Conservation (phyloP, 2,329 filamentous ascomycete genomes). For the Penicillium sp. region DNA sequence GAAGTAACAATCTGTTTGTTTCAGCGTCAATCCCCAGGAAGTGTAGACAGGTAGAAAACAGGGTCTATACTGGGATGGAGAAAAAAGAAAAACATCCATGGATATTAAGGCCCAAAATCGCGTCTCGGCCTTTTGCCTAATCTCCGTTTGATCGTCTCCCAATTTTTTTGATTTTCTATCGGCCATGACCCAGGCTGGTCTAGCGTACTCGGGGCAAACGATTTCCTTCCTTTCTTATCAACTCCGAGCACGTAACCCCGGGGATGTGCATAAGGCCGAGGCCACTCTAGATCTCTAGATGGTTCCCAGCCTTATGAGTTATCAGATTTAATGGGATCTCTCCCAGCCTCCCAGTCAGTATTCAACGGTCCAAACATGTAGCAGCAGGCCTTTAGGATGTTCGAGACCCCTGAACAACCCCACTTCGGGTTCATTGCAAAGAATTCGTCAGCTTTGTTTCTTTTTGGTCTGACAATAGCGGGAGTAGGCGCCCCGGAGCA, state of each 20-base stretch:
- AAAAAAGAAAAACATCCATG: not conserved
- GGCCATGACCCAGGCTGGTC: not conserved
- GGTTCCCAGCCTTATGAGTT: not conserved
- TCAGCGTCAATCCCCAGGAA: not conserved
- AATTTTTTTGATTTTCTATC: not conserved
- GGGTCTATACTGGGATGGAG: not conserved
- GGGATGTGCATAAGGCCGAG: not conserved
- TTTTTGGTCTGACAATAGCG: not conserved
- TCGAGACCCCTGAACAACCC: not conserved
- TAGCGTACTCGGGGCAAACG: not conserved
- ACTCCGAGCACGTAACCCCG: conserved; percentile 2
- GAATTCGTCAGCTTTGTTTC: not conserved
- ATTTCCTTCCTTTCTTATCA: not conserved
- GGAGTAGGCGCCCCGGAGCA: not conserved
- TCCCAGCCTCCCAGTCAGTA: not conserved
- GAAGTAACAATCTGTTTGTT: not conserved
- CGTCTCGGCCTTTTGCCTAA: conserved; percentile 8
- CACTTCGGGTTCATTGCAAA: not conserved
- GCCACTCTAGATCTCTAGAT: too few relatives aligned
- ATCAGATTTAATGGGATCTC: not conserved
- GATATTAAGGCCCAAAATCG: not conserved
- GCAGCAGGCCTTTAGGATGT: not conserved
- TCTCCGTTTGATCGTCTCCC: not conserved
- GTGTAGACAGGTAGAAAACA: not conserved
- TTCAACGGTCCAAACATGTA: not conserved